A percentile compares a stretch with the other conserved stretches of the same genome.
phyloP scores from a whole-genome alignment of 75 land plant species.

The Sequoiadendron giganteum region DNA sequence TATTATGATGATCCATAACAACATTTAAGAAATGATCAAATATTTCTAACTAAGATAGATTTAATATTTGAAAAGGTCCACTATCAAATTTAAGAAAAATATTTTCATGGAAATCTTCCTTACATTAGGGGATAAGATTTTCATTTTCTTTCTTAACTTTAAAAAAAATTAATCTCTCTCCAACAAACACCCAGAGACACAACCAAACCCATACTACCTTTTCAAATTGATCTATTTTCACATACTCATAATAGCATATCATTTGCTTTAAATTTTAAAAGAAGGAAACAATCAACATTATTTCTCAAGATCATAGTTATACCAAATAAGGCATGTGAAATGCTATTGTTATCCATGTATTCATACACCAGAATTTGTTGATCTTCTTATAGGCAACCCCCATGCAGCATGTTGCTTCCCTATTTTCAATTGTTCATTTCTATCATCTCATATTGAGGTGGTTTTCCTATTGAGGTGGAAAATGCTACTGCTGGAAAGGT shows the following conservation, averaged over 20 bases:
- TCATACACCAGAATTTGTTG: slow-evolving; percentile 53
- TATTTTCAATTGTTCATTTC: too few relatives aligned
- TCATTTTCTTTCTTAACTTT: not conserved
- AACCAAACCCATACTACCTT: not conserved
- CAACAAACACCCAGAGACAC: too few relatives aligned
- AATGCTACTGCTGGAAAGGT: too few relatives aligned
- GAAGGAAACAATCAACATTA: not conserved
- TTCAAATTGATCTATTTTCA: not conserved
- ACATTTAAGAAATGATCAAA: too few relatives aligned
- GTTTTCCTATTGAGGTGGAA: too few relatives aligned
- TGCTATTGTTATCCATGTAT: slow-evolving; percentile 50
- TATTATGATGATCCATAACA: too few relatives aligned
- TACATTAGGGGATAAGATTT: not conserved
- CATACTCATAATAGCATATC: not conserved
- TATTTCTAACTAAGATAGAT: too few relatives aligned
- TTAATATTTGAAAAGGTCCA: too few relatives aligned
- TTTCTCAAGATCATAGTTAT: not conserved
- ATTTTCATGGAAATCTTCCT: not conserved
- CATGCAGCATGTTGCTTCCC: slow-evolving; percentile 37
- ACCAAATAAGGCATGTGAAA: slow-evolving; percentile 38
- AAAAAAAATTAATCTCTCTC: not conserved
- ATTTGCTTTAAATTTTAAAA: not conserved
- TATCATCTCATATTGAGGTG: too few relatives aligned
- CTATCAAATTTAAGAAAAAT: too few relatives aligned
- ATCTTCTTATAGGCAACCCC: slow-evolving; percentile 51